Evolutionary conservation across 202 grass and related monocot genomes (phyloP), one percentile per base, ranked within the genome.

Genomic region (Carex arenaria): DNA sequence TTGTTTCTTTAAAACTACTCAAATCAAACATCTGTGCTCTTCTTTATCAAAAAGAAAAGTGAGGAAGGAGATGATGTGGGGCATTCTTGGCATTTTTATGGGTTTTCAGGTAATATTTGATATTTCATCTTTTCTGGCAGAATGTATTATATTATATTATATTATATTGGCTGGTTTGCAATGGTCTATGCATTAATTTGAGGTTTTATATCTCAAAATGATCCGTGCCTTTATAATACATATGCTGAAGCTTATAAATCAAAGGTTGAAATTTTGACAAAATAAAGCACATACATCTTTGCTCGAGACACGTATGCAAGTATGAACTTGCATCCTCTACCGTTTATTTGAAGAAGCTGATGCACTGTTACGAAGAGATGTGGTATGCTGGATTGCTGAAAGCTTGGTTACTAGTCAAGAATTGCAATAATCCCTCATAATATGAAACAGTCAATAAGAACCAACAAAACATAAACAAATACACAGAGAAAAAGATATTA

Each of bases 371-470:
- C 85, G 67, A 96, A 96, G 77, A 99, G 91, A 84, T 30, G 84
- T 23, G 93, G 88, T 86, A 96, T 87, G 79, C 93, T 99, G 56
- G 93, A 90, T 82, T 96, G 96, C 85, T 96, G 96, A 87, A 99
- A 99, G 89, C 96, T 93, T 99, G 87, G 45, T 64, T 83, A 83
- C 63, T 51, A 81, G 93, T 98, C 89, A 92, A 93, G 89, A 88
- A 86, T 87, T 78, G 36, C 80, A 82, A 89, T 40, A 23, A 86
- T 12, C 34, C 36, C 60, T 2, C 36, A 49, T 23, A 81, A 81
- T 10, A 63, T 40, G 22, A 63, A 23, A 42, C 3, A 61, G 26
- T 63, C 18, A n/a, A 54, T 31, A 75, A 77, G 52, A 75, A 42
- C 4, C 10, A 78, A 40, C 32, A 80, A 0, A 62, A 17, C 49